Conservation (phyloP, 2,329 filamentous ascomycete genomes). For the Pseudogymnoascus sp. region DNA sequence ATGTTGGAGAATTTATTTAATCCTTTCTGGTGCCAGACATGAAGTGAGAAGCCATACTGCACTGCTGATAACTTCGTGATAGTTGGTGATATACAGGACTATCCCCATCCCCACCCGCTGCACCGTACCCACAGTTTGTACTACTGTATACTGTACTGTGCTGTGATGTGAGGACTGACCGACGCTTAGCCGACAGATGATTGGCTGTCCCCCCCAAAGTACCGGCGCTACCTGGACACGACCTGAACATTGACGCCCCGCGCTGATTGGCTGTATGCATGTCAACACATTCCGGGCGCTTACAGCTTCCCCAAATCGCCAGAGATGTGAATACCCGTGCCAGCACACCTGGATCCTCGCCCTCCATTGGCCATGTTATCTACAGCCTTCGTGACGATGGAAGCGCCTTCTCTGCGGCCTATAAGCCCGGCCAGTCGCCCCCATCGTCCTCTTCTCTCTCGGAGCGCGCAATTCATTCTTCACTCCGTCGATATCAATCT, state of each 20-base stretch:
- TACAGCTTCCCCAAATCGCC: background rate
- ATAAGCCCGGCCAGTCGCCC: background rate
- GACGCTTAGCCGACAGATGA: background rate
- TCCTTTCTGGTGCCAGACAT: background rate
- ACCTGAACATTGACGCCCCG: background rate
- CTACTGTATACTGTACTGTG: background rate
- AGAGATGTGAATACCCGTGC: conserved; percentile 7
- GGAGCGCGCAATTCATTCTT: background rate
- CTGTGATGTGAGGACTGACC: background rate
- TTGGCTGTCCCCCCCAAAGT: background rate
- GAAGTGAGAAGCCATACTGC: background rate
- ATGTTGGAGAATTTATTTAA: background rate
- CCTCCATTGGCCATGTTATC: background rate
- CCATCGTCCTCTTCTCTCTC: background rate
- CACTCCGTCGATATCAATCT: background rate
- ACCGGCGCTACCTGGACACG: conserved; percentile 1
- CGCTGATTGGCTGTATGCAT: background rate
- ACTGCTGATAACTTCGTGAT: too few species aligned
- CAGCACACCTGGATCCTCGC: conserved; percentile 1
- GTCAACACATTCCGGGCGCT: conserved; percentile 8
- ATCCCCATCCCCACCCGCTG: too few species aligned
- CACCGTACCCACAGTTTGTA: background rate
- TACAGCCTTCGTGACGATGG: conserved; percentile 3
- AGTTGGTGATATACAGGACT: too few species aligned
- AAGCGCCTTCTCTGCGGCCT: background rate